These are phyloP conservation scores for Phytopythium delawarense DNA, from an alignment of 352 stramenopile genomes.

Conservation along the genomic window DNA sequence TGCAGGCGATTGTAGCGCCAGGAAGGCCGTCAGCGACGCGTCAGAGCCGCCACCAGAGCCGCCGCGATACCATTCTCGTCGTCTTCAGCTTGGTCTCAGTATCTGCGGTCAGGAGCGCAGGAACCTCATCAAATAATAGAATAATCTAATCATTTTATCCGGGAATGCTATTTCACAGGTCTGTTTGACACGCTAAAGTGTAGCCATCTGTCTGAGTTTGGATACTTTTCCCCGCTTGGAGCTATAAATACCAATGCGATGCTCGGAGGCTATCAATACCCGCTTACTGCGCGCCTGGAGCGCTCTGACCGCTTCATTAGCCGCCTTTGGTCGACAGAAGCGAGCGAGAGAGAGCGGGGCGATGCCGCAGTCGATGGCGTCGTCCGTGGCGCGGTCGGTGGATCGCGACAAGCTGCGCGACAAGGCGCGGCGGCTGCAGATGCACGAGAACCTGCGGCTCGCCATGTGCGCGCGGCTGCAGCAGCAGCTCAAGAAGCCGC, in stretches of 20 bases:
- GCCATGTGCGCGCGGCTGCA: conserved; percentile 71
- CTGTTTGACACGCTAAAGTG: neutral
- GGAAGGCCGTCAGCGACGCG: neutral
- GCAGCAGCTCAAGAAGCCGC: conserved; percentile 61
- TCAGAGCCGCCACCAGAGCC: neutral
- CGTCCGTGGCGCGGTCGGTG: conserved; percentile 43
- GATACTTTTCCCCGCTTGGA: neutral
- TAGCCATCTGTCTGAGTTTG: neutral
- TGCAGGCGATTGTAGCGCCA: neutral
- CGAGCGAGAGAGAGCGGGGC: neutral
- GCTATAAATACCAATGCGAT: neutral
- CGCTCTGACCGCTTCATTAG: neutral
- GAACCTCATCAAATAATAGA: neutral
- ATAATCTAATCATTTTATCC: neutral
- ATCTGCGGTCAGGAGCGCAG: neutral
- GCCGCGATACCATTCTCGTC: neutral
- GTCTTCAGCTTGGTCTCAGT: neutral
- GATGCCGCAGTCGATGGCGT: conserved; percentile 20
- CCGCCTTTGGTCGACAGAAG: neutral
- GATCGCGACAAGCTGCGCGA: conserved; percentile 66
- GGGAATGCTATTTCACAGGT: neutral
- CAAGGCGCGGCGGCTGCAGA: conserved; percentile 61
- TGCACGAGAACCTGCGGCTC: conserved; percentile 67
- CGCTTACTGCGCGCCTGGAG: neutral
- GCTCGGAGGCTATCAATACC: neutral